These are phyloP conservation scores for Nicotiana benthamiana DNA, from an alignment of 257 asterid species.

Conservation along the genomic window DNA sequence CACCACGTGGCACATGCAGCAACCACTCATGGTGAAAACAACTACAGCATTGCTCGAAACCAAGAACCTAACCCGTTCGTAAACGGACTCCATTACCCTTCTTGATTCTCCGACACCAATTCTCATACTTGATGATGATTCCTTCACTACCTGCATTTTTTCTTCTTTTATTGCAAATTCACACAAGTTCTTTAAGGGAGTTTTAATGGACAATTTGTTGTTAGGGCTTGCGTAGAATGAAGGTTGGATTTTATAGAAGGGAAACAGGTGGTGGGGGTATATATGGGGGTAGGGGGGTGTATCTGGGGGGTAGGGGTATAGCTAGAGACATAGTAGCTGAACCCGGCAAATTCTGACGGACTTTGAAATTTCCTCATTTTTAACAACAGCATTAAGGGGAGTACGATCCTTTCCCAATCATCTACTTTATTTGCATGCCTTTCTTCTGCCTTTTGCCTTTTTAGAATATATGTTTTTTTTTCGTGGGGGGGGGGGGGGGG, in stretches of 20 bases:
- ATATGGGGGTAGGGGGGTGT: neutral
- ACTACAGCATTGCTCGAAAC: constrained; percentile 75
- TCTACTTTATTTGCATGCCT: constrained; percentile 8
- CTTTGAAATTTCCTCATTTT: constrained; percentile 16
- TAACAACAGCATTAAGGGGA: neutral
- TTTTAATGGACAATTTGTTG: neutral
- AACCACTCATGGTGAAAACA: constrained; percentile 69
- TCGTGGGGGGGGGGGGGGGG: neutral
- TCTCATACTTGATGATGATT: constrained; percentile 16
- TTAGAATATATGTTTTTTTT: neutral
- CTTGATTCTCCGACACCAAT: constrained; percentile 6
- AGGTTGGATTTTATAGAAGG: constrained; percentile 1
- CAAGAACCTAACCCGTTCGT: constrained; percentile 39
- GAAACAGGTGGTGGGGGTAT: too few species aligned
- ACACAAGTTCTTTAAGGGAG: neutral
- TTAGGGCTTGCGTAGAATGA: neutral
- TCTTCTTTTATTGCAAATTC: neutral
- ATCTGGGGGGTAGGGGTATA: neutral
- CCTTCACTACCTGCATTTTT: constrained; percentile 53
- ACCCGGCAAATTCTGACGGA: constrained; percentile 22
- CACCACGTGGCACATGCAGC: constrained; percentile 95
- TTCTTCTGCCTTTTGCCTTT: neutral
- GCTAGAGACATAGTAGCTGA: constrained; percentile 9
- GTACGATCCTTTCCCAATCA: constrained; percentile 6
- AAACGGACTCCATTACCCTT: constrained; percentile 28